Conservation (phyloP, 1,284 basidiomycete species). For the Abortiporus biennis region DNA sequence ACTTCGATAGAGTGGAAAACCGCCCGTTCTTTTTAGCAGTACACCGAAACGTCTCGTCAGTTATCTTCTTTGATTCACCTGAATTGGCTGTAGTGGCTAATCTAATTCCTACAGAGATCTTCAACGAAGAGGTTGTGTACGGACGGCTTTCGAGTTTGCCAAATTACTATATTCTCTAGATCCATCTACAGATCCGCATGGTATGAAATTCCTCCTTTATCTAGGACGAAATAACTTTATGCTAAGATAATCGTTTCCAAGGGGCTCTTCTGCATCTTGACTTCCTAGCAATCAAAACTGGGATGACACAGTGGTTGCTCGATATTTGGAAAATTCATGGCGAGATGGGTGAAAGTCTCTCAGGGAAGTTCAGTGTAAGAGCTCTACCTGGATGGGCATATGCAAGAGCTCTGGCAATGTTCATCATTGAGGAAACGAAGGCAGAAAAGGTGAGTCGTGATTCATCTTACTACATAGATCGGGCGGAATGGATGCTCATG, state of each 20-base stretch:
- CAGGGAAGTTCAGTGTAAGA: not conserved
- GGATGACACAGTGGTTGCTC: constrained; percentile 77
- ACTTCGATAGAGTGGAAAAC: constrained; percentile 83
- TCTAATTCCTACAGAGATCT: constrained; percentile 51
- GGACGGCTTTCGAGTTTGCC: constrained; percentile 87
- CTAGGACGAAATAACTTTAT: not conserved
- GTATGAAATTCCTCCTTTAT: constrained; percentile 25
- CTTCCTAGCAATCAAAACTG: constrained; percentile 74
- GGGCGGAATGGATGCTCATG: constrained; percentile 1
- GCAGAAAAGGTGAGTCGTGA: constrained; percentile 37
- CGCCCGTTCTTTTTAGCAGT: constrained; percentile 81
- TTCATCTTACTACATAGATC: not conserved
- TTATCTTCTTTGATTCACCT: constrained; percentile 13
- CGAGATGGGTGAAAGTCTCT: constrained; percentile 19
- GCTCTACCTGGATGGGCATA: constrained; percentile 32
- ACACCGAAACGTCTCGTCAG: constrained; percentile 72
- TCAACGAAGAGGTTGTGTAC: constrained; percentile 79
- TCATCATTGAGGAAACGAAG: constrained; percentile 47
- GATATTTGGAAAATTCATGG: constrained; percentile 47
- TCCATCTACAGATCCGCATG: constrained; percentile 82
- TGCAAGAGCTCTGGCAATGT: constrained; percentile 57
- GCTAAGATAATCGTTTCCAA: not conserved
- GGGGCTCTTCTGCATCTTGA: constrained; percentile 74
- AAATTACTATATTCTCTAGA: constrained; percentile 78
- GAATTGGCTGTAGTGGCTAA: constrained; percentile 4